Evolutionary conservation across 2,329 filamentous ascomycete species (phyloP).

Genomic region (Penicillium sp.): DNA sequence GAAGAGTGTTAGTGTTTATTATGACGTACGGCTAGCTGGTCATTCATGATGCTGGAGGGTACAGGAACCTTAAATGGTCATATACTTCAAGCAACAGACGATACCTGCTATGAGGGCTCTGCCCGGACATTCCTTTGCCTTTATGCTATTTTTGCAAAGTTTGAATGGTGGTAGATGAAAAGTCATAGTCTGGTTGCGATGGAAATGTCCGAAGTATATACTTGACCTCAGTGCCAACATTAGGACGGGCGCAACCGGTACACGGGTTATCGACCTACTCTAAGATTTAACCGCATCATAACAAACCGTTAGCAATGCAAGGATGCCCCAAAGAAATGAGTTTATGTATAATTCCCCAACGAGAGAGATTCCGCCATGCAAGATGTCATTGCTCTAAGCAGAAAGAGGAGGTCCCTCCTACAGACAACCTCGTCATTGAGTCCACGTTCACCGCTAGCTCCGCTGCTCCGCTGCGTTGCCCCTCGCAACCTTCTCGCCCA

Average conservation of each 20-base stretch:
- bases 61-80: neutral
- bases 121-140: neutral
- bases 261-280: too few species aligned
- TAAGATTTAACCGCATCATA: neutral
- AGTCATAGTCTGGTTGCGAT: neutral
- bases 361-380: neutral
- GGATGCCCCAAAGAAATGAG: neutral
- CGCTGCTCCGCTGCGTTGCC: conserved; percentile 28
- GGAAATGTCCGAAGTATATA: neutral
- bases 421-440: neutral
- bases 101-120: neutral
- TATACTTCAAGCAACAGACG: neutral
- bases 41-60: neutral
- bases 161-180: too few species aligned
- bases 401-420: neutral
- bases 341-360: neutral
- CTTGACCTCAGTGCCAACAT: neutral
- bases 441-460: conserved; percentile 26
- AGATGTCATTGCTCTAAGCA: neutral
- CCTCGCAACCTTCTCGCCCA: conserved; percentile 33
- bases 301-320: neutral
- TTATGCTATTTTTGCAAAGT: neutral
- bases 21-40: neutral
- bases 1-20: too few species aligned
- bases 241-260: neutral